Conservation (phyloP, 1,284 basidiomycete species). For the Tilletia caries region DNA sequence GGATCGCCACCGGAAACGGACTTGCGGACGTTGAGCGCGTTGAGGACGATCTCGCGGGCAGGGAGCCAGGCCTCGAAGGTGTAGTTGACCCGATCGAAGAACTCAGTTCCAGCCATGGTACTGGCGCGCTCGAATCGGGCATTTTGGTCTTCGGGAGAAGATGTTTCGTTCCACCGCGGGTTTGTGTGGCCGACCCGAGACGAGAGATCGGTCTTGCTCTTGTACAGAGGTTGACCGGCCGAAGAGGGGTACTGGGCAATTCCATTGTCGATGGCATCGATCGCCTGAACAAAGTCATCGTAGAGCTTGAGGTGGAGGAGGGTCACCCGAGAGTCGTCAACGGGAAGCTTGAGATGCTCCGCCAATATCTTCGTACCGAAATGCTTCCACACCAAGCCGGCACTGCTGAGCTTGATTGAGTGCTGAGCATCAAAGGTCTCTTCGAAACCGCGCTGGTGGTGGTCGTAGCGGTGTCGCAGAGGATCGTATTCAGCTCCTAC, state of each 20-base stretch:
- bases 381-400: constrained; percentile 77
- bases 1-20: constrained; percentile 61
- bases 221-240: constrained; percentile 40
- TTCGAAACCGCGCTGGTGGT: constrained; percentile 90
- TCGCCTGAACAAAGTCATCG: constrained; percentile 84
- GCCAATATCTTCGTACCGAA: constrained; percentile 87
- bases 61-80: constrained; percentile 88
- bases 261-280: constrained; percentile 79
- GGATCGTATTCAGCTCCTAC: constrained; percentile 91
- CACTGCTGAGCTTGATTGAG: constrained; percentile 83
- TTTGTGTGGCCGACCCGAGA: constrained; percentile 46
- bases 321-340: constrained; percentile 66
- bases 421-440: constrained; percentile 79
- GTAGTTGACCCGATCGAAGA: constrained; percentile 74
- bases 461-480: constrained; percentile 76
- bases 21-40: constrained; percentile 64
- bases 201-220: constrained; percentile 46
- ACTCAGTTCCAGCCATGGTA: constrained; percentile 78
- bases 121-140: constrained; percentile 72
- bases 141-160: constrained; percentile 31
- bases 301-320: constrained; percentile 86
- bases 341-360: constrained; percentile 61
- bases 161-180: constrained; percentile 49
- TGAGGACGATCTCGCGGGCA: constrained; percentile 75
- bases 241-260: constrained; percentile 41